Evolutionary conservation across 2,329 filamentous ascomycete genomes (phyloP).

Genomic region (Camptophora hylomeconis): DNA sequence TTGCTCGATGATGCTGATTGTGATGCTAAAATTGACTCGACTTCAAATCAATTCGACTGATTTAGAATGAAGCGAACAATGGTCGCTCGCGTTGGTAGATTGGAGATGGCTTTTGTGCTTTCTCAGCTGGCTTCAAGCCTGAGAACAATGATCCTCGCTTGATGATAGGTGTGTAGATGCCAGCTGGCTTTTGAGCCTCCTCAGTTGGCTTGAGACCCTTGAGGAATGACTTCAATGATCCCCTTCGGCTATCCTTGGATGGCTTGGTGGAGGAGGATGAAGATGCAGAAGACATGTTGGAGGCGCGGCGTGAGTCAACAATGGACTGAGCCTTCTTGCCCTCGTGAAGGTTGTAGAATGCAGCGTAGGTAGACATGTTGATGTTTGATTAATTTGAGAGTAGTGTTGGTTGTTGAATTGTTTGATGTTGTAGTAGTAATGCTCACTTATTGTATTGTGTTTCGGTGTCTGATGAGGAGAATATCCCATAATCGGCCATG

Average conservation of each 20-base stretch:
- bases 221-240: constrained; percentile 10
- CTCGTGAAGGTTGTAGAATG: constrained; percentile 12
- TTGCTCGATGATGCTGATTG: too few relatives aligned
- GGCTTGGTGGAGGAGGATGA: constrained; percentile 3
- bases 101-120: too few relatives aligned
- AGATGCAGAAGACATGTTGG: constrained; percentile 6
- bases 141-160: constrained; percentile 9
- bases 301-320: constrained; percentile 8
- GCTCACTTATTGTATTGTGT: too few relatives aligned
- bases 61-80: too few relatives aligned
- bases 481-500: too few relatives aligned
- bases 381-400: constrained; percentile 1
- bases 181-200: constrained; percentile 7
- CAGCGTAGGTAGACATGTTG: constrained; percentile 14
- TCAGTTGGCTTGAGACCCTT: constrained; percentile 12
- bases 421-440: constrained; percentile 4
- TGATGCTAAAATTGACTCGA: too few relatives aligned
- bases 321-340: constrained; percentile 7
- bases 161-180: constrained; percentile 14
- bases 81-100: too few relatives aligned
- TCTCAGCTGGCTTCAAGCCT: constrained; percentile 5
- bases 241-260: constrained; percentile 8
- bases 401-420: constrained; percentile 2
- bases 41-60: too few relatives aligned
- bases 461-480: too few relatives aligned